These are phyloP conservation scores for Talaromyces sp. DNA, from an alignment of 2,329 filamentous ascomycete species.

Conservation along the genomic window DNA sequence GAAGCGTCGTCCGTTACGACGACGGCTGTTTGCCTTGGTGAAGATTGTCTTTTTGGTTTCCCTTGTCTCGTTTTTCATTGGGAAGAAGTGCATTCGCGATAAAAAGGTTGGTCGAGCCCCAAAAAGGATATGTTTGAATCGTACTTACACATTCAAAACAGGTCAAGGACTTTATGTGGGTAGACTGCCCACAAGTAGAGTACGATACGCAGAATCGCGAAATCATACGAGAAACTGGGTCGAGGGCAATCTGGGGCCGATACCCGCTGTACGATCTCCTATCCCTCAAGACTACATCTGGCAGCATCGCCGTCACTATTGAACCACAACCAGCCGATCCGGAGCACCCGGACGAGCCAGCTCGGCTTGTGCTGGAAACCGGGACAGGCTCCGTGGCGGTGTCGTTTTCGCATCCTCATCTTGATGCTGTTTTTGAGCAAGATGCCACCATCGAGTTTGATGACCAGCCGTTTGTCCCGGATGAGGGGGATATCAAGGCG, in stretches of 20 bases:
- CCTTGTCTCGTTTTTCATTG: constrained; percentile 3
- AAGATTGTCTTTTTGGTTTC: constrained; percentile 1
- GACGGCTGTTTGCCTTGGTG: constrained; percentile 3
- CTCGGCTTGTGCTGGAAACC: constrained; percentile 22
- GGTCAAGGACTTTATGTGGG: neutral
- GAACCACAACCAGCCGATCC: constrained; percentile 28
- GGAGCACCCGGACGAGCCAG: constrained; percentile 21
- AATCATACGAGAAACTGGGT: constrained; percentile 17
- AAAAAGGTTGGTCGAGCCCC: neutral
- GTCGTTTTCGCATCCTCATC: constrained; percentile 14
- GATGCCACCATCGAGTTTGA: neutral
- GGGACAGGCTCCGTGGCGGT: constrained; percentile 24
- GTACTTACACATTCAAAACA: neutral
- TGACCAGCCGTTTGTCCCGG: neutral
- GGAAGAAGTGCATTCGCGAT: constrained; percentile 1
- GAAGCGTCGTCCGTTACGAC: neutral
- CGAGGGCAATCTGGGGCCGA: constrained; percentile 21
- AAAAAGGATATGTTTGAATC: neutral
- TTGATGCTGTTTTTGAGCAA: neutral
- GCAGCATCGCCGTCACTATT: constrained; percentile 24
- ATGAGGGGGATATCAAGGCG: neutral
- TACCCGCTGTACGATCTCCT: constrained; percentile 30
- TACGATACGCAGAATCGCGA: constrained; percentile 9
- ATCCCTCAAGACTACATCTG: constrained; percentile 25
- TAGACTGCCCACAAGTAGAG: neutral